phyloP scores from a whole-genome alignment of 1,139 yeast genomes.

The Tardiomyces digboiensis region DNA sequence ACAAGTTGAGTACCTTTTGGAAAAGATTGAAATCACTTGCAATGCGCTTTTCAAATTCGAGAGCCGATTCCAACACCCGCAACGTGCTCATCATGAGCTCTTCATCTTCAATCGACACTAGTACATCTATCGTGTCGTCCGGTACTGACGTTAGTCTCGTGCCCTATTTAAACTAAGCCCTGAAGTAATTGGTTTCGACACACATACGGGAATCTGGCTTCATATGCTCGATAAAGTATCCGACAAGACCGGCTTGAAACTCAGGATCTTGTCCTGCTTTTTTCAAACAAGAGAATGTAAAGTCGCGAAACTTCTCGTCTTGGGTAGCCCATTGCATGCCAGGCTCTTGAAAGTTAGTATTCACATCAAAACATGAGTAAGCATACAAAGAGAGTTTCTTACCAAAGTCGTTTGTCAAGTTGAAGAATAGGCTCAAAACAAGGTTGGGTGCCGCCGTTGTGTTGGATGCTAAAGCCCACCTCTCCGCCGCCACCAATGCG shows the following conservation, averaged over 20 bases:
- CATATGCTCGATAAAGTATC: background rate
- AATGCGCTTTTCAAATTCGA: slow-evolving; percentile 6
- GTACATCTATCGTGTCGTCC: slow-evolving; percentile 1
- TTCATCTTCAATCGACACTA: slow-evolving; percentile 1
- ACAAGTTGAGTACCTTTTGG: slow-evolving; percentile 1
- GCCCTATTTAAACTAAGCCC: slow-evolving; percentile 1
- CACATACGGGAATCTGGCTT: background rate
- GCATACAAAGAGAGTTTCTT: background rate
- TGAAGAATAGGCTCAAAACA: slow-evolving; percentile 4
- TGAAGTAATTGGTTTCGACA: background rate
- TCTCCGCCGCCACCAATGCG: background rate
- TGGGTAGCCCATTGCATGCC: background rate
- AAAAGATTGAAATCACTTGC: slow-evolving; percentile 3
- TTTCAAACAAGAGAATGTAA: background rate
- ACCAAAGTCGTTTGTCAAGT: slow-evolving; percentile 6
- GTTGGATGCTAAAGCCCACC: slow-evolving; percentile 4
- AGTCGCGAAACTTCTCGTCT: slow-evolving; percentile 2
- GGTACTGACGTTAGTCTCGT: background rate
- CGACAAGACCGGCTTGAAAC: background rate
- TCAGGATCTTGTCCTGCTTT: background rate
- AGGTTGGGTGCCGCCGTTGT: slow-evolving; percentile 3
- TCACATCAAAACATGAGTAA: too few species aligned
- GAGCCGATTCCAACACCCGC: slow-evolving; percentile 6
- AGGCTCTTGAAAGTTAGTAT: background rate
- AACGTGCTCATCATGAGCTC: slow-evolving; percentile 6